These are phyloP conservation scores for Fusarium sp. DNA, from an alignment of 2,329 filamentous ascomycete genomes.

Conservation along the genomic window DNA sequence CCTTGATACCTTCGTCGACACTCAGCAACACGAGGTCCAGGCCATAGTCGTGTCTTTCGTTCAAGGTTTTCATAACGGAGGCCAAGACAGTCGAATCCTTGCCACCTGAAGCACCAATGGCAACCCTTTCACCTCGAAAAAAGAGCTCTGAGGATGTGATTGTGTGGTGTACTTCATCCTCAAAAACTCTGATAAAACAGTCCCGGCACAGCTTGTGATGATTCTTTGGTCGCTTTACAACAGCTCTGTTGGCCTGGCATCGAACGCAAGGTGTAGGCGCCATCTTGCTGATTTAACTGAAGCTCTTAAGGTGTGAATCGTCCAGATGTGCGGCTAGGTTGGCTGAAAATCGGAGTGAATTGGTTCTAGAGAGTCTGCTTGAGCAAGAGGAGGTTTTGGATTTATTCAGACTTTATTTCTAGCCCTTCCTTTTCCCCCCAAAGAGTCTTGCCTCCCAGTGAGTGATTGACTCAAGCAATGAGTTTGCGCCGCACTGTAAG, in stretches of 20 bases:
- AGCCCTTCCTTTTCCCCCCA: conserved; percentile 1
- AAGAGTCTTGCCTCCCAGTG: conserved; percentile 6
- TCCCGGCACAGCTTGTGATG: conserved; percentile 89
- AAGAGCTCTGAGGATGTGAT: conserved; percentile 87
- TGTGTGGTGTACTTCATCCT: conserved; percentile 92
- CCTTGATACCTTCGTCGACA: conserved; percentile 97
- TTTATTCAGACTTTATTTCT: conserved; percentile 16
- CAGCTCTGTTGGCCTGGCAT: conserved; percentile 79
- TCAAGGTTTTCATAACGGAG: conserved; percentile 92
- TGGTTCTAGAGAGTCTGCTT: neutral
- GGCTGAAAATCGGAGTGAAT: neutral
- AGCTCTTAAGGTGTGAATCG: neutral
- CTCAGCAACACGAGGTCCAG: conserved; percentile 86
- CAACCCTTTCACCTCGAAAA: conserved; percentile 81
- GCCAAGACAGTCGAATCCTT: conserved; percentile 98
- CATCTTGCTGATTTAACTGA: conserved; percentile 61
- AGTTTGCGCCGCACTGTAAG: conserved; percentile 19
- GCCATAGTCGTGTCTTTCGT: conserved; percentile 87
- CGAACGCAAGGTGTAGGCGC: conserved; percentile 77
- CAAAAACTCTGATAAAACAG: conserved; percentile 89
- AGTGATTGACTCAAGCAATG: conserved; percentile 18
- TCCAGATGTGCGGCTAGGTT: neutral
- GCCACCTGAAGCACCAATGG: conserved; percentile 94
- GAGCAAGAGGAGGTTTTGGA: neutral
- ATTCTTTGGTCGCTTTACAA: conserved; percentile 95